phyloP scores from a whole-genome alignment of 768 basidiomycete species.

The Lactarius evosmus region DNA sequence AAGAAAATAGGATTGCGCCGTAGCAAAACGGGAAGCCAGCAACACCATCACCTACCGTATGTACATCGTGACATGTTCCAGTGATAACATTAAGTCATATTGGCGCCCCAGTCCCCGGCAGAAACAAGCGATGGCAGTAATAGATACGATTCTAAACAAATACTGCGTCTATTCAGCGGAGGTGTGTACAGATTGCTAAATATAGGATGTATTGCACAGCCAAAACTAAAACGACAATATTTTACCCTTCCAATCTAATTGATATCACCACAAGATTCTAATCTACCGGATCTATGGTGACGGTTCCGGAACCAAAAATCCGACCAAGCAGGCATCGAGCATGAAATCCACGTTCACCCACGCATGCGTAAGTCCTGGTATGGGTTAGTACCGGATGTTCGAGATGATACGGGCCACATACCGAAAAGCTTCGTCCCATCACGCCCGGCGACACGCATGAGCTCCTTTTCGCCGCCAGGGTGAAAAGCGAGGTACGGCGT shows the following conservation, averaged over 20 bases:
- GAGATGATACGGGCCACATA: slow-evolving; percentile 39
- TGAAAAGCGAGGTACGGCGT: slow-evolving; percentile 89
- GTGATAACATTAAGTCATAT: too few relatives aligned
- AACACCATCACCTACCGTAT: too few relatives aligned
- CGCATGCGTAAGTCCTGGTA: slow-evolving; percentile 79
- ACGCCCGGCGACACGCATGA: slow-evolving; percentile 92
- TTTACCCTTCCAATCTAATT: not conserved
- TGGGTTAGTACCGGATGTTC: not conserved
- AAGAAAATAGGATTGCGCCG: too few relatives aligned
- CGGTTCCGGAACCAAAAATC: slow-evolving; percentile 78
- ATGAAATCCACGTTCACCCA: slow-evolving; percentile 98
- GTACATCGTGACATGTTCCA: too few relatives aligned
- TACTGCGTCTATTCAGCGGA: not conserved
- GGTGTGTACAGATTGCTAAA: not conserved
- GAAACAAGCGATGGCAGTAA: not conserved
- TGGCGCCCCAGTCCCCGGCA: too few relatives aligned
- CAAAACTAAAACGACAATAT: not conserved
- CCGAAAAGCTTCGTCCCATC: slow-evolving; percentile 95
- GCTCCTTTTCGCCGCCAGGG: slow-evolving; percentile 90
- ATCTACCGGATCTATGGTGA: slow-evolving; percentile 31
- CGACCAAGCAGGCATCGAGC: slow-evolving; percentile 90
- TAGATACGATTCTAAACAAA: not conserved
- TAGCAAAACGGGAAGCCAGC: not conserved
- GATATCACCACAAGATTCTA: not conserved
- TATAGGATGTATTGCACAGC: not conserved